Evolutionary conservation across 495 filamentous ascomycete genomes (phyloP).

Genomic region (Haplographium delicatum): DNA sequence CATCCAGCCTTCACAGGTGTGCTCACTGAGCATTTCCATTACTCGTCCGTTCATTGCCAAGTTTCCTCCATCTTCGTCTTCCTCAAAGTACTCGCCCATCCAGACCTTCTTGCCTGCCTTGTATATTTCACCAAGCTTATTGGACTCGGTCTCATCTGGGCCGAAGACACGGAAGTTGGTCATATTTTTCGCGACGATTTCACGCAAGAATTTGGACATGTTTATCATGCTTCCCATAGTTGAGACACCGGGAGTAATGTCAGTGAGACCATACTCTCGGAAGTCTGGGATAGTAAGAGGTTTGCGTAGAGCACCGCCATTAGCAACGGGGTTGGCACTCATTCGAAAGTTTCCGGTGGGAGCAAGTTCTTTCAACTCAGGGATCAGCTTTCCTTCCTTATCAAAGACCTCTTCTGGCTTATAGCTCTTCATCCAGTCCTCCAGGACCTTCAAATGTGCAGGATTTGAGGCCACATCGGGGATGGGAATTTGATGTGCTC

Average conservation of each 20-base stretch:
- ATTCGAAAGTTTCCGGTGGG: constrained; percentile 58
- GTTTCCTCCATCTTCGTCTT: constrained; percentile 65
- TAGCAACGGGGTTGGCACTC: constrained; percentile 67
- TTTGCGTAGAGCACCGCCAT: constrained; percentile 58
- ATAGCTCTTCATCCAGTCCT: constrained; percentile 67
- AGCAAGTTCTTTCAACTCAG: constrained; percentile 54
- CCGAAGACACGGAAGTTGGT: constrained; percentile 66
- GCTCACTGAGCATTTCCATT: constrained; percentile 74
- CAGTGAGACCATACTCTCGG: constrained; percentile 50
- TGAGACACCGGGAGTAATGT: constrained; percentile 47
- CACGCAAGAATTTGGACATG: constrained; percentile 58
- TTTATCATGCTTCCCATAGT: constrained; percentile 54
- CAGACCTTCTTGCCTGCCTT: constrained; percentile 69
- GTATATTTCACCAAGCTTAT: constrained; percentile 64
- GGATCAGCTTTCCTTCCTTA: constrained; percentile 49
- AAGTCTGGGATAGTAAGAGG: constrained; percentile 62
- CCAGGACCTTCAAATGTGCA: constrained; percentile 54
- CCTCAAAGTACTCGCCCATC: constrained; percentile 69
- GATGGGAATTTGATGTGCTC: constrained; percentile 67
- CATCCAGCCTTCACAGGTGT: constrained; percentile 72
- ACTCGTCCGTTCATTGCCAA: constrained; percentile 57
- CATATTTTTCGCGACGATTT: constrained; percentile 54
- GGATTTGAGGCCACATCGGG: constrained; percentile 55
- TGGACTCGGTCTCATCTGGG: constrained; percentile 72
- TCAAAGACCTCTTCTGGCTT: constrained; percentile 61